These are phyloP conservation scores for Bruguiera gymnorhiza DNA, from an alignment of 345 rosid genomes.

Conservation along the genomic window DNA sequence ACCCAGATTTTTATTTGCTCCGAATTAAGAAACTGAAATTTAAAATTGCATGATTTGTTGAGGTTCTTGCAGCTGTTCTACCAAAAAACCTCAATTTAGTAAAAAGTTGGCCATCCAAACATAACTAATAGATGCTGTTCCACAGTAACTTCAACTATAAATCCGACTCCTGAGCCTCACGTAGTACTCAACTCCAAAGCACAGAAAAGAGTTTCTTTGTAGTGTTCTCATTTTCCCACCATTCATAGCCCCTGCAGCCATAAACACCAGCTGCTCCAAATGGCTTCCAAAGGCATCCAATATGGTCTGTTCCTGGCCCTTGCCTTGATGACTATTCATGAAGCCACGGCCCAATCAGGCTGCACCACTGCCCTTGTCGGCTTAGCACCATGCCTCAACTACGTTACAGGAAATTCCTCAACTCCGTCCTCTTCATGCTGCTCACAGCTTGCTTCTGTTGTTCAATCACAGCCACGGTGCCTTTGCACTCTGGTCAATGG, in stretches of 20 bases:
- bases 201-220: neutral
- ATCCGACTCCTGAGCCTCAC: neutral
- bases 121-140: neutral
- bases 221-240: neutral
- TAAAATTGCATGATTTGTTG: neutral
- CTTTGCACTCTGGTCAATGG: slow-evolving; percentile 43
- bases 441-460: slow-evolving; percentile 41
- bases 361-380: slow-evolving; percentile 32
- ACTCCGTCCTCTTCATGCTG: slow-evolving; percentile 53
- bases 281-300: slow-evolving; percentile 13
- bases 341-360: slow-evolving; percentile 30
- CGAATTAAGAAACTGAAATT: neutral
- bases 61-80: neutral
- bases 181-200: neutral
- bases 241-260: neutral
- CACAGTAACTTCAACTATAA: neutral
- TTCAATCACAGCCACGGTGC: slow-evolving; percentile 44
- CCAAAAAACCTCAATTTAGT: neutral
- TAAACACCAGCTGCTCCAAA: neutral
- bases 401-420: slow-evolving; percentile 43
- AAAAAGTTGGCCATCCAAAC: slow-evolving; percentile 22
- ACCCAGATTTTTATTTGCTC: neutral
- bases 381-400: slow-evolving; percentile 41
- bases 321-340: slow-evolving; percentile 9
- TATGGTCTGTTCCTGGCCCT: slow-evolving; percentile 4